Evolutionary conservation across 108 stramenopile genomes (phyloP).

Genomic region (Conticribra weissflogii): DNA sequence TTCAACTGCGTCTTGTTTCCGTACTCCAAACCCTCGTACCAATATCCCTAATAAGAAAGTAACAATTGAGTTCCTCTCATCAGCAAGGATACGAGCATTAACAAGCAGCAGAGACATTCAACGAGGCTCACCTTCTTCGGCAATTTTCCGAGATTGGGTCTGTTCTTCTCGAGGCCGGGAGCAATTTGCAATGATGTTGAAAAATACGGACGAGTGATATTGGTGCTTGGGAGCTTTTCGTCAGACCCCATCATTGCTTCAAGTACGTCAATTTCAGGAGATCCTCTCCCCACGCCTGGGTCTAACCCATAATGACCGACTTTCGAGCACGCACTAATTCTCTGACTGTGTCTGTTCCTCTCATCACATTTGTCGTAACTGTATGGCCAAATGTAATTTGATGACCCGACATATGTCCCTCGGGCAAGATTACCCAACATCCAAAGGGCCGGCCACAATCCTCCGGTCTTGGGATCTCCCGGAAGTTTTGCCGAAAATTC

Average conservation of each 20-base stretch:
- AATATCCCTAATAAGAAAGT: slow-evolving; percentile 61
- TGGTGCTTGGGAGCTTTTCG: slow-evolving; percentile 68
- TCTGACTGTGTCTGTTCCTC: slow-evolving; percentile 65
- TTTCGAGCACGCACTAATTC: slow-evolving; percentile 79
- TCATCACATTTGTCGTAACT: slow-evolving; percentile 84
- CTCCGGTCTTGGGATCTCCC: slow-evolving; percentile 70
- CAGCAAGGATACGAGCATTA: no score
- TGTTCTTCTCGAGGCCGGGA: slow-evolving; percentile 45
- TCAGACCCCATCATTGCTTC: slow-evolving; percentile 89
- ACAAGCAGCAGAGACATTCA: no score
- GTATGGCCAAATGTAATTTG: slow-evolving; percentile 90
- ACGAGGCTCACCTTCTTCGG: slow-evolving; percentile 48
- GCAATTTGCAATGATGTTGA: slow-evolving; percentile 82
- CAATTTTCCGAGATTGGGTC: slow-evolving; percentile 57
- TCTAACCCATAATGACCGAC: slow-evolving; percentile 85
- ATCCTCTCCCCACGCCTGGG: slow-evolving; percentile 73
- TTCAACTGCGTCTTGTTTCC: slow-evolving; percentile 78
- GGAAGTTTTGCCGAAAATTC: slow-evolving; percentile 88
- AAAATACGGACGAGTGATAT: slow-evolving; percentile 83
- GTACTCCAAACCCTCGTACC: slow-evolving; percentile 86
- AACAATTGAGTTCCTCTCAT: no score
- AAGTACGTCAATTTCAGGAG: slow-evolving; percentile 91
- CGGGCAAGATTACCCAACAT: slow-evolving; percentile 90
- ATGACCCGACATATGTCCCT: slow-evolving; percentile 90
- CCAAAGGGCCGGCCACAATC: slow-evolving; percentile 94